Evolutionary conservation across 345 rosid genomes (phyloP).

Genomic region (Lepidium sativum): DNA sequence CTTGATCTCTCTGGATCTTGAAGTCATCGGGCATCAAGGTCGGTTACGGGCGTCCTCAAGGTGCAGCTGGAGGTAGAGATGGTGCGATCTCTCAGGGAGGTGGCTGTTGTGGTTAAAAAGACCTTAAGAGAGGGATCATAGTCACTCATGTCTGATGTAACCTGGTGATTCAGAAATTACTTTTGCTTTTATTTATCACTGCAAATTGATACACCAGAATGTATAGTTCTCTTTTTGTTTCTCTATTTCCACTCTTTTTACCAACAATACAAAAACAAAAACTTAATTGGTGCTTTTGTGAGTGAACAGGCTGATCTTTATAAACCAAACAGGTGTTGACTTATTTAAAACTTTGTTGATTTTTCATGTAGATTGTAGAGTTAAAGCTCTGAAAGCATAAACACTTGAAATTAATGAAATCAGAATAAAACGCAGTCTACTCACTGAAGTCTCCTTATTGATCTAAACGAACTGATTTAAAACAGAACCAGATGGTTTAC

Average conservation of each 20-base stretch:
- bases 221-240: constrained; percentile 14
- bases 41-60: constrained; percentile 76
- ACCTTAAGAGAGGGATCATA: neutral
- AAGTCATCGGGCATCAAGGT: constrained; percentile 91
- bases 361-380: neutral
- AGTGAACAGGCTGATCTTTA: constrained; percentile 16
- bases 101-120: constrained; percentile 60
- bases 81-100: constrained; percentile 65
- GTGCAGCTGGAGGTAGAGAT: constrained; percentile 62
- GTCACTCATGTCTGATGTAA: constrained; percentile 13
- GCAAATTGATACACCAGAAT: constrained; percentile 25
- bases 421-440: neutral
- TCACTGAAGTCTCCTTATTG: constrained; percentile 6
- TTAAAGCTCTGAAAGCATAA: neutral
- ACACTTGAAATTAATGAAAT: neutral
- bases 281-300: constrained; percentile 8
- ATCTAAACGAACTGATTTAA: neutral
- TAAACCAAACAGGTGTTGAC: constrained; percentile 19
- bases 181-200: constrained; percentile 19
- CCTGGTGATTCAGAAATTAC: constrained; percentile 22
- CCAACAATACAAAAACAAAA: neutral
- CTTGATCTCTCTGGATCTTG: constrained; percentile 16
- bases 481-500: constrained; percentile 1
- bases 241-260: neutral
- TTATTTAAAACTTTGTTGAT: neutral